Evolutionary conservation across 2,329 filamentous ascomycete species (phyloP), one percentile per base, ranked within the genome.

Genomic region (Dendryphion nanum): DNA sequence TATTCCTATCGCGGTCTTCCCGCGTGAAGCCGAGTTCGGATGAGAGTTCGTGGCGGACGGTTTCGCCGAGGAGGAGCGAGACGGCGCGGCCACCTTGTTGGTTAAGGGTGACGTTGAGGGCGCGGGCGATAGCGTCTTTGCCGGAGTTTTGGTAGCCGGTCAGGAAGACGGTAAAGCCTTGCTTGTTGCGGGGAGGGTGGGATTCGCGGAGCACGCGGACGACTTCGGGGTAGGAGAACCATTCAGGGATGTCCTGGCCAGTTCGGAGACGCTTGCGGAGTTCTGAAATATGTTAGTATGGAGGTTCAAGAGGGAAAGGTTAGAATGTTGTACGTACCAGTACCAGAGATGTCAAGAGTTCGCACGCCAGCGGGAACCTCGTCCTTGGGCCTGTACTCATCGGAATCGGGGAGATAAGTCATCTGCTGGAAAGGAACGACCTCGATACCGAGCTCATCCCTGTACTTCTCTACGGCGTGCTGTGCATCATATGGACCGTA

Each of bases 351-450:
- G 48, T 76, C 72, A 30, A 76, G 66, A 36, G 91, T 97, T 69
- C 88, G 87, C 61, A 85, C 78, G 51, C 88, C 89, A 61, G 82
- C 75, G 57, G 84, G 75, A 46, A 98, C 91, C 74, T 96, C 81
- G 72, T 98, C 88, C 69, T 89, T 82, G 40, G 93, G 93, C 58
- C 81, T 82, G 78, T 98, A 98, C 78, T 97, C 93, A 69, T 98
- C 93, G 64, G 82, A 84, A 72, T 97, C 93, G 54, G 93, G 93
- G 42, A 97, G 85, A 74, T 97, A 98, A 48, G 94, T 97, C 85
- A 98, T 95, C 82, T 94, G 89, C 77, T 97, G 91, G 85, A 98
- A 98, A 54, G 93, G 89, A 50, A 98, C 93, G 63, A 98, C 93
- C 75, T 96, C 89, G 64, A 98, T 98, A 59, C 91, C 93, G 46